phyloP scores from a whole-genome alignment of 257 asterid species.

The Solanum lycopersicoides region DNA sequence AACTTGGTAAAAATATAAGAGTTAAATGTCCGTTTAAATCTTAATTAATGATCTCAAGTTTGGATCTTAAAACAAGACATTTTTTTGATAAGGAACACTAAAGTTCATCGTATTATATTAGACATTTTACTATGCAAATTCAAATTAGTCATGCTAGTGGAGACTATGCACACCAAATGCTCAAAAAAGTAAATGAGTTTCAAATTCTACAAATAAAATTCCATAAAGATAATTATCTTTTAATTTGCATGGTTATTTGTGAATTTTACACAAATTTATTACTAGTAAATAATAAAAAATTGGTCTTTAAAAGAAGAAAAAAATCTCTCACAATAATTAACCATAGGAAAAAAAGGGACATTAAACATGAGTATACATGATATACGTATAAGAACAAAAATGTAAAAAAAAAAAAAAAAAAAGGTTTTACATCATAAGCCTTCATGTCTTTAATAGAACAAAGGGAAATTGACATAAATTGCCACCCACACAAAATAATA shows the following conservation, averaged over 20 bases:
- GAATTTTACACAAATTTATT: neutral
- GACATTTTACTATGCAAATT: no score
- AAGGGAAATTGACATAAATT: neutral
- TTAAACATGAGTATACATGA: neutral
- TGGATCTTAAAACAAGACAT: fast-evolving
- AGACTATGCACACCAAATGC: neutral
- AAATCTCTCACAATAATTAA: neutral
- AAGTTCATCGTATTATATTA: neutral
- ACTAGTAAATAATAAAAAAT: neutral
- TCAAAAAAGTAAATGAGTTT: no score
- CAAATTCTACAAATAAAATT: neutral
- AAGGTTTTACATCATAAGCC: neutral
- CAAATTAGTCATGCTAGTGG: neutral
- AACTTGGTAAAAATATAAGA: neutral
- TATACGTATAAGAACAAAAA: neutral
- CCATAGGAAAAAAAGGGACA: neutral
- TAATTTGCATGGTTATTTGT: neutral
- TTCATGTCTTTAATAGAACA: neutral
- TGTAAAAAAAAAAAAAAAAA: neutral
- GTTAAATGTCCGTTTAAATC: neutral
- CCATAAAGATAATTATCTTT: neutral
- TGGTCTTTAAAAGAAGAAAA: neutral
- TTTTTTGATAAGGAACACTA: neutral
- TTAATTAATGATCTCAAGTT: neutral
- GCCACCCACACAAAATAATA: neutral